phyloP scores from a whole-genome alignment of 208 protist species.

The Trichomonas gallinae region DNA sequence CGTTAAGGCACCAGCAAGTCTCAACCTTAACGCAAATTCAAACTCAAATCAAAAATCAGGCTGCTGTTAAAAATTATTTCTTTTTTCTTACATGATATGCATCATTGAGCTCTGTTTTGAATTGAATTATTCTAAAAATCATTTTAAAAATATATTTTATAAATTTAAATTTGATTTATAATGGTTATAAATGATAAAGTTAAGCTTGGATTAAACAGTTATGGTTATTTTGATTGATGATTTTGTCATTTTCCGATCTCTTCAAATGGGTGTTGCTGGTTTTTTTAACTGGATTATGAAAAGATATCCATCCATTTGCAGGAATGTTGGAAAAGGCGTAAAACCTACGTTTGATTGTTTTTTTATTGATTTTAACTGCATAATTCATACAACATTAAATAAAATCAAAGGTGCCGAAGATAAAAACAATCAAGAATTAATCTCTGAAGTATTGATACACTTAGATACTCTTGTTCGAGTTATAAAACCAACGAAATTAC shows the following conservation, averaged over 20 bases:
- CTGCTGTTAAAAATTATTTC: not conserved
- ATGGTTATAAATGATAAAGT: no score
- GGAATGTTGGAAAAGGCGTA: not conserved
- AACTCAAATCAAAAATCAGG: not conserved
- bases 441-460: not conserved
- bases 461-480: not conserved
- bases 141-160: no score
- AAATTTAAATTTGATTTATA: no score
- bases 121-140: no score
- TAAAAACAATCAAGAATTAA: not conserved
- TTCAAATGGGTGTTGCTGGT: not conserved
- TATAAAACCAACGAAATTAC: not conserved
- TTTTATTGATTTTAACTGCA: conserved; percentile 5
- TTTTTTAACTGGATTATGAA: not conserved
- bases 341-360: not conserved
- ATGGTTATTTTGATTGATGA: no score
- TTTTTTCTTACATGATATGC: not conserved
- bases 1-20: not conserved
- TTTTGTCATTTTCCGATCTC: no score
- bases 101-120: no score
- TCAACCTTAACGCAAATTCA: not conserved
- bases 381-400: not conserved
- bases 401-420: not conserved
- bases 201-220: no score
- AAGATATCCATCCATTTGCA: not conserved